Base-by-base conservation (phyloP, 2,329 filamentous ascomycete species). In the Periconia sp. region DNA sequence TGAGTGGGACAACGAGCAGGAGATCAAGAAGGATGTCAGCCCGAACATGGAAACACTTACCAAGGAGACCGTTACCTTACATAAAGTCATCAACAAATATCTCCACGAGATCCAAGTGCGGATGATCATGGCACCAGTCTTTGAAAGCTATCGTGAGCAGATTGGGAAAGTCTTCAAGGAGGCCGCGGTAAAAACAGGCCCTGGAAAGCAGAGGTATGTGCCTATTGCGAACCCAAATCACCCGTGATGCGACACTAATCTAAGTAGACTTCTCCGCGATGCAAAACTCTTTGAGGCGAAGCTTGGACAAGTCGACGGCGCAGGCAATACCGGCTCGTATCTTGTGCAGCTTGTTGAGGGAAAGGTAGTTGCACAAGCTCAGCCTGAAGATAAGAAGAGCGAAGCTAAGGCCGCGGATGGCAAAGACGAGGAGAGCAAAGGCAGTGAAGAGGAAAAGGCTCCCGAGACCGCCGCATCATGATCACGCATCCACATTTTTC, bases 111-210 rank as follows among this genome's bases (percentile, higher is more conserved):
- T 81, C 40, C 86, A 87, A 1, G 85, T 95, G 2, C 78, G 81
- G 40, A 83, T 89, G 73, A 95, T 96, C 59, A 95, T 96, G 88
- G 75, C 79, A 15, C 87, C 89, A 1, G 90, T 96, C 1, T 95
- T 95, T 68, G 77, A 80, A 25, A 89, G 83, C 65, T 96, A 96
- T 68, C 85, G 84, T 59, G 85, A 88, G 43, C 88, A 92, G 60
- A 85, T 94, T 66, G 85, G 86, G 13, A 81, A 80, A 52, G 86
- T 86, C 9, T 85, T 94, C 54, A 73, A 78, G 30, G 84, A 83
- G 28, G 81, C 86, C 16, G 74, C 78, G 19, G 77, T 90, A 16
- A 83, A 80, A 68, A 89, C 83, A 5, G 79, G 83, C 52, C 73
- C 74, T 37, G 90, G 88, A 4, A 85, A 86, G 57, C 79, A 85